A percentile compares a stretch with the other conserved stretches of the same genome.
Evolutionary conservation across 2,329 filamentous ascomycete genomes (phyloP).

Genomic region (Penicillium sp.): DNA sequence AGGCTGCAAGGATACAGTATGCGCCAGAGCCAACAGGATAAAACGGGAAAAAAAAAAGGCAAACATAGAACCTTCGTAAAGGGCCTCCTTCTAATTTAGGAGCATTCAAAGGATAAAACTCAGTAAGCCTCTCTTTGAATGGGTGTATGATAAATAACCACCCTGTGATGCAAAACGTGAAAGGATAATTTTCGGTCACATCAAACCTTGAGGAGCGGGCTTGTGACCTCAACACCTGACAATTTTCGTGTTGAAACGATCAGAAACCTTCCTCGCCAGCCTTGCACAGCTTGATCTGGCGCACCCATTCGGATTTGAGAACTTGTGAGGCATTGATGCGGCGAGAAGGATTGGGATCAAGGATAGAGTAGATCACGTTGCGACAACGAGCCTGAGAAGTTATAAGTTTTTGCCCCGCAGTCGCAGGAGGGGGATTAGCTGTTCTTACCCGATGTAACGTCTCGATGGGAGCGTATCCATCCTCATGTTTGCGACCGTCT

Average conservation of each 20-base stretch:
- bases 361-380: constrained; percentile 97
- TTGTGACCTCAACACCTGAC: constrained; percentile 1
- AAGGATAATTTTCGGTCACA: background rate
- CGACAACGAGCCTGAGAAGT: constrained; percentile 77
- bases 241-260: constrained; percentile 15
- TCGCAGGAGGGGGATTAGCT: background rate
- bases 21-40: constrained; percentile 16
- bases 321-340: constrained; percentile 96
- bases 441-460: constrained; percentile 82
- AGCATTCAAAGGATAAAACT: constrained; percentile 17
- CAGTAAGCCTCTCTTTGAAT: constrained; percentile 13
- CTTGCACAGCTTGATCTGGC: constrained; percentile 95
- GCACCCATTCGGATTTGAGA: constrained; percentile 96
- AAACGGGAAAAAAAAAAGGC: background rate
- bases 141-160: constrained; percentile 17
- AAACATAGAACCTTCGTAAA: constrained; percentile 3
- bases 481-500: constrained; percentile 86
- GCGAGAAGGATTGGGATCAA: constrained; percentile 88
- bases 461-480: constrained; percentile 95
- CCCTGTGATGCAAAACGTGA: constrained; percentile 13
- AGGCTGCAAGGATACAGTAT: constrained; percentile 14
- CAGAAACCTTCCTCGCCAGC: constrained; percentile 92
- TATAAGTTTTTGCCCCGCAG: constrained; percentile 16
- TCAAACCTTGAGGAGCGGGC: background rate
- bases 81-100: constrained; percentile 21